Percentiles rank a stretch among this genome's conserved stretches.
Evolutionary conservation across 352 stramenopile genomes (phyloP).

Genomic region (Globisporangium paddicum): DNA sequence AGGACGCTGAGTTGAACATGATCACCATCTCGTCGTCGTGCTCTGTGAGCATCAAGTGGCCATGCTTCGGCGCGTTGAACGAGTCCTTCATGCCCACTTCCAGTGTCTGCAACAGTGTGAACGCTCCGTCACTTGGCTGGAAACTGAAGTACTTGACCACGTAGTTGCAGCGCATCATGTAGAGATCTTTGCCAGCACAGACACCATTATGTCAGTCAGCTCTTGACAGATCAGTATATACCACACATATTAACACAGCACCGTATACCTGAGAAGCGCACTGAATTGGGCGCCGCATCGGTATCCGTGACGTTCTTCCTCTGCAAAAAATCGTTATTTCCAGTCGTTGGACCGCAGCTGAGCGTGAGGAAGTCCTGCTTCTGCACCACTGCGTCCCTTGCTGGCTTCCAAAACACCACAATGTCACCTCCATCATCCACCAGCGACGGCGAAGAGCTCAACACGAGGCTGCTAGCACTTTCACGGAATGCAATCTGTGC

Average conservation of each 20-base stretch:
- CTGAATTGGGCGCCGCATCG: not conserved
- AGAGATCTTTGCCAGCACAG: too few species aligned
- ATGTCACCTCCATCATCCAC: conserved; percentile 47
- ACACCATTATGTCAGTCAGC: too few species aligned
- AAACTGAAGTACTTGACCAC: conserved; percentile 51
- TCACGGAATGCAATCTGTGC: not conserved
- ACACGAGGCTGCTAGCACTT: conserved; percentile 5
- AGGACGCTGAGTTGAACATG: conserved; percentile 64
- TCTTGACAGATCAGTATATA: too few species aligned
- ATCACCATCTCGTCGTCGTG: conserved; percentile 43
- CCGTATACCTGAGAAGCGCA: not conserved
- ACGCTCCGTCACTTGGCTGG: conserved; percentile 9
- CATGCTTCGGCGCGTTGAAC: conserved; percentile 54
- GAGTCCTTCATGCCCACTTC: conserved; percentile 41
- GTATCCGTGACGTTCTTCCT: conserved; percentile 30
- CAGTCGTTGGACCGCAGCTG: conserved; percentile 51
- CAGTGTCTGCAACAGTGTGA: conserved; percentile 23
- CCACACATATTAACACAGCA: too few species aligned
- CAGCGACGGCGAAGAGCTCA: conserved; percentile 31
- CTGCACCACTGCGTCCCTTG: conserved; percentile 7
- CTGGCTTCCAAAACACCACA: conserved; percentile 39
- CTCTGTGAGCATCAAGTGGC: conserved; percentile 54
- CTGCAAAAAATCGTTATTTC: conserved; percentile 37
- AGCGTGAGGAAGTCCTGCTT: conserved; percentile 54
- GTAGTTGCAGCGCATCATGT: conserved; percentile 69